A percentile compares a stretch with the other conserved stretches of the same genome.
Evolutionary conservation across 768 basidiomycete genomes (phyloP).

Genomic region (Termitomyces sp.): DNA sequence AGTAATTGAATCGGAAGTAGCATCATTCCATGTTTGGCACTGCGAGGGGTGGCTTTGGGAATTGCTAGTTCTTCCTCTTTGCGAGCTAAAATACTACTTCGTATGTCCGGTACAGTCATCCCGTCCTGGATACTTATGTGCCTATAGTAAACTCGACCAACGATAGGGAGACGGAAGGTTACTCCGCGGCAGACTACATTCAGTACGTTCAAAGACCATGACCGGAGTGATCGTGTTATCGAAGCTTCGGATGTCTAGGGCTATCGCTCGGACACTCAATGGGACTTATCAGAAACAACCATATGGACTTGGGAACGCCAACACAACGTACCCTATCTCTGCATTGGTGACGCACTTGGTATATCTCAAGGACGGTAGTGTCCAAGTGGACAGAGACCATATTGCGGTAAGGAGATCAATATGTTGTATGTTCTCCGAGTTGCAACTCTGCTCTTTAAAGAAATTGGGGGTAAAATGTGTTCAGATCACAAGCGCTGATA

Average conservation of each 20-base stretch:
- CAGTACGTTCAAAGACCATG: constrained; percentile 33
- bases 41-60: constrained; percentile 70
- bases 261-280: constrained; percentile 69
- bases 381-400: constrained; percentile 53
- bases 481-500: constrained; percentile 30
- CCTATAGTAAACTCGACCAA: constrained; percentile 76
- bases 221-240: not conserved
- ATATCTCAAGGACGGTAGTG: constrained; percentile 57
- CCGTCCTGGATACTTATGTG: not conserved
- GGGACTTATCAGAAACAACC: constrained; percentile 43
- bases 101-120: constrained; percentile 38
- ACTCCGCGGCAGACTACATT: constrained; percentile 82
- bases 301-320: constrained; percentile 54
- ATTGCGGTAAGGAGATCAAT: constrained; percentile 50
- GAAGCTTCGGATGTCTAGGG: constrained; percentile 29
- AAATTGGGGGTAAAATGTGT: constrained; percentile 55
- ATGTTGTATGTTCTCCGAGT: not conserved
- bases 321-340: constrained; percentile 64
- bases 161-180: constrained; percentile 86
- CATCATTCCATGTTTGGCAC: constrained; percentile 87
- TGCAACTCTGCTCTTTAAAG: constrained; percentile 25
- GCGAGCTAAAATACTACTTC: constrained; percentile 76
- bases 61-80: constrained; percentile 72
- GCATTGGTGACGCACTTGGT: constrained; percentile 85
- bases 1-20: not conserved